phyloP scores from a whole-genome alignment of 2,329 filamentous ascomycete genomes.

The Colletotrichum sp. region DNA sequence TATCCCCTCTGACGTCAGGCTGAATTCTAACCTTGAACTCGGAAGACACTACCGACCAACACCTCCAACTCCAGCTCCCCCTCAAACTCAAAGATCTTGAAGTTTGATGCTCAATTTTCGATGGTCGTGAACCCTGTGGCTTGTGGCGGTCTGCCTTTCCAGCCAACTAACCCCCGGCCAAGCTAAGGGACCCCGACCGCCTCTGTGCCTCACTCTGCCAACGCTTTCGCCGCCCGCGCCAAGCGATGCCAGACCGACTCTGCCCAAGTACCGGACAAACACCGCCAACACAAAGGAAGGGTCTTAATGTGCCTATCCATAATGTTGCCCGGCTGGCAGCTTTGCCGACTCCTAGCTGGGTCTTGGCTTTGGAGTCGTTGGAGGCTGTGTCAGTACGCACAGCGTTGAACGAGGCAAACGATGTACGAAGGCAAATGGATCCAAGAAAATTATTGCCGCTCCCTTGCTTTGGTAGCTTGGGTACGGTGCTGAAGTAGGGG shows the following conservation, averaged over 20 bases:
- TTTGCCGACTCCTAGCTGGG: not conserved
- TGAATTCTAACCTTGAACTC: not conserved
- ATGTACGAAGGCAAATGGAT: not conserved
- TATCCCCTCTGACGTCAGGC: slow-evolving; percentile 4
- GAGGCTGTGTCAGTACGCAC: not conserved
- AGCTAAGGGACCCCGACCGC: not conserved
- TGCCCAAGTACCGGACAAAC: not conserved
- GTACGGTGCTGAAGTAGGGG: not conserved
- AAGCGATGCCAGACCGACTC: slow-evolving; percentile 1
- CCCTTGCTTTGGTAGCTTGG: not conserved
- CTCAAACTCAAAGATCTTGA: not conserved
- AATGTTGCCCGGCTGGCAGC: not conserved
- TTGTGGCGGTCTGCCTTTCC: slow-evolving; percentile 4
- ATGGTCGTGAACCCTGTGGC: not conserved
- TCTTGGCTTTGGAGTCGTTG: slow-evolving; percentile 4
- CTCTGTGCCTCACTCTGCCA: not conserved
- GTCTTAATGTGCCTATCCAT: not conserved
- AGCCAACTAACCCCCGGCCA: not conserved
- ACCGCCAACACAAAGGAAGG: not conserved
- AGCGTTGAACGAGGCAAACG: not conserved
- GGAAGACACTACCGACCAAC: not conserved
- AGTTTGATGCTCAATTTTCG: not conserved
- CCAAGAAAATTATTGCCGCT: not conserved
- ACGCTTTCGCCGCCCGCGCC: not conserved
- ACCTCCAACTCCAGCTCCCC: not conserved